These are phyloP conservation scores for Sporothrix sp. DNA, from an alignment of 2,329 filamentous ascomycete genomes.

Conservation along the genomic window DNA sequence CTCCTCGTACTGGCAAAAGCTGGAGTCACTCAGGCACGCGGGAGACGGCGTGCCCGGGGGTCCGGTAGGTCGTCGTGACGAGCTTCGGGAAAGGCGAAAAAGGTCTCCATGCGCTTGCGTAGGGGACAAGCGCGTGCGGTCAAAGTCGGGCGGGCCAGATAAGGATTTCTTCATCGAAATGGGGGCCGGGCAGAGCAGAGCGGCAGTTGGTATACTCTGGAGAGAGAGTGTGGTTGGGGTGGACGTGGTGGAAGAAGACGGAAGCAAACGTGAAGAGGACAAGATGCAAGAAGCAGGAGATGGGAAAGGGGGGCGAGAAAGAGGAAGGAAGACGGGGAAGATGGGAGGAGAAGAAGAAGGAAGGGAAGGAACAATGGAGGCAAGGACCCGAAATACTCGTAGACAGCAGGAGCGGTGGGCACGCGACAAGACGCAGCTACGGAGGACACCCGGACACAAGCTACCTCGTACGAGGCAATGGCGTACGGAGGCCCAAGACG, in stretches of 20 bases:
- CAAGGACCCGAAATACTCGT: neutral
- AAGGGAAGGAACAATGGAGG: neutral
- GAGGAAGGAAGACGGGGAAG: neutral
- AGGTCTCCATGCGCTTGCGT: constrained; percentile 45
- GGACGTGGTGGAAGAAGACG: too few species aligned
- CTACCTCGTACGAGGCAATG: neutral
- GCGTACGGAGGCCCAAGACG: neutral
- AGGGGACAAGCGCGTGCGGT: constrained; percentile 47
- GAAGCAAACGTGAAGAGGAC: neutral
- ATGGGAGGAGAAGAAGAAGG: neutral
- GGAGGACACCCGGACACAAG: neutral
- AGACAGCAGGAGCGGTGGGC: neutral
- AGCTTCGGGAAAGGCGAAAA: constrained; percentile 19
- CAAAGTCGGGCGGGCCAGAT: constrained; percentile 43
- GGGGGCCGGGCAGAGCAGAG: neutral
- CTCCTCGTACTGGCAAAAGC: neutral
- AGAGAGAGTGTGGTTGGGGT: neutral
- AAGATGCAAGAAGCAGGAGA: neutral
- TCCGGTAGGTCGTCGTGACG: constrained; percentile 31
- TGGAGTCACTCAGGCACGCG: constrained; percentile 16
- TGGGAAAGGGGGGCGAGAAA: neutral
- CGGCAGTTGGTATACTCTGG: neutral
- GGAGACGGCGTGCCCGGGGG: constrained; percentile 21
- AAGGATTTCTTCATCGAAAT: constrained; percentile 54
- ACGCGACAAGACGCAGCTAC: neutral